Conservation (phyloP, 169 alveolate species). For the Plasmodium fragile region DNA sequence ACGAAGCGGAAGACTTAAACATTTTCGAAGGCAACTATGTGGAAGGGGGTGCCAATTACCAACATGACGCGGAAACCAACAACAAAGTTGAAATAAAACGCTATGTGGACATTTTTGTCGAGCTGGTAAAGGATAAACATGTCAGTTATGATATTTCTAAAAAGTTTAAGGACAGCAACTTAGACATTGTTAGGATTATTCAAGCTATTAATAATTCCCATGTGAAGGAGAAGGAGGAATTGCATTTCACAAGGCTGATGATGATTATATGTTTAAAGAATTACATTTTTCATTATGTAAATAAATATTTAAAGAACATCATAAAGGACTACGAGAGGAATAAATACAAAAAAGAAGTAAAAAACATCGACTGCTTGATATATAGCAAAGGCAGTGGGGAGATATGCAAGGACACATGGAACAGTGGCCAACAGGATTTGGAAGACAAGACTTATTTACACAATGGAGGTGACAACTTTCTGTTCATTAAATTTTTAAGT, state of each 20-base stretch:
- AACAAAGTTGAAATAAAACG: conserved; percentile 46
- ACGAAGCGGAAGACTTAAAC: conserved; percentile 53
- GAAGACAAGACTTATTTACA: background rate
- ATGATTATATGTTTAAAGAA: conserved; percentile 69
- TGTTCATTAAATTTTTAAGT: conserved; percentile 40
- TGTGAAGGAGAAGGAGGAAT: conserved; percentile 42
- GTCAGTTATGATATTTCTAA: conserved; percentile 23
- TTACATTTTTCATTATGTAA: conserved; percentile 30
- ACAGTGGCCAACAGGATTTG: background rate
- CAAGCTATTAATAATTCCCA: conserved; percentile 61
- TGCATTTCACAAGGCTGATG: conserved; percentile 53
- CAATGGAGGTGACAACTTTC: background rate
- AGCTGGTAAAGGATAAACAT: conserved; percentile 53
- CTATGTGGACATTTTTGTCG: conserved; percentile 35
- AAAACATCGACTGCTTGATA: conserved; percentile 41
- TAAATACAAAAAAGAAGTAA: conserved; percentile 57
- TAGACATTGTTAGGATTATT: conserved; percentile 33
- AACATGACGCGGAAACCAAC: background rate
- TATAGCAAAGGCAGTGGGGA: conserved; percentile 29
- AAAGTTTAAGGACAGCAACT: conserved; percentile 15
- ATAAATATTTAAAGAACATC: conserved; percentile 26
- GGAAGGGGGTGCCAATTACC: background rate
- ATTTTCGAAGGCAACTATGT: conserved; percentile 35
- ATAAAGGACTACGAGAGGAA: conserved; percentile 28
- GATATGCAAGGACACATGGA: background rate